phyloP scores from a whole-genome alignment of 495 filamentous ascomycete genomes.

The Parathielavia hyrcaniae region DNA sequence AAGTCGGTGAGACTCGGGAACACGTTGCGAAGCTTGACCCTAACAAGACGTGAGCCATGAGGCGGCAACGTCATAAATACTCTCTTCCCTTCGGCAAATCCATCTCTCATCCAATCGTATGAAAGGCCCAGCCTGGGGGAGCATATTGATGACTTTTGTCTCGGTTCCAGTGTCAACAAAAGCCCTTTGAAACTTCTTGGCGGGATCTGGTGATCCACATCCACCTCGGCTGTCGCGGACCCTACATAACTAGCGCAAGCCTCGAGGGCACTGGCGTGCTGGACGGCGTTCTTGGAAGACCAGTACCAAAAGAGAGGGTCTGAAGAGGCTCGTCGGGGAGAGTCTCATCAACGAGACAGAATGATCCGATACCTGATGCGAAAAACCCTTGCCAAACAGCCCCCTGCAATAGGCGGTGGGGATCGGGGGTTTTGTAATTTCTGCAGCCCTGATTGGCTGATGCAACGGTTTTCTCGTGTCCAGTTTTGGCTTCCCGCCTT shows the following conservation, averaged over 20 bases:
- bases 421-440: slow-evolving; percentile 20
- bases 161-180: too few species aligned
- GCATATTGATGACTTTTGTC: too few species aligned
- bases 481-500: slow-evolving; percentile 41
- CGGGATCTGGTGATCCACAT: not conserved
- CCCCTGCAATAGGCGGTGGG: slow-evolving; percentile 16
- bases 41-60: not conserved
- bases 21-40: not conserved
- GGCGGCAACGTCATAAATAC: not conserved
- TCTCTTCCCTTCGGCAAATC: not conserved
- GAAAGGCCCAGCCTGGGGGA: not conserved
- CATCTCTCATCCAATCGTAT: not conserved
- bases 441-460: slow-evolving; percentile 40
- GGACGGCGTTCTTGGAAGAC: not conserved
- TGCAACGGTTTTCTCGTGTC: slow-evolving; percentile 49
- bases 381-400: not conserved
- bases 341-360: too few species aligned
- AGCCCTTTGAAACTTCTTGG: not conserved
- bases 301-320: too few species aligned
- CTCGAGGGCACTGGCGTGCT: not conserved
- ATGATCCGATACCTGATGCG: not conserved
- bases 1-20: slow-evolving; percentile 1
- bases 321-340: too few species aligned
- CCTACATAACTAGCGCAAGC: not conserved
- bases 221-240: slow-evolving; percentile 1